These are phyloP conservation scores for Aspergillus quadricinctus DNA, from an alignment of 2,329 filamentous ascomycete genomes.

Conservation along the genomic window DNA sequence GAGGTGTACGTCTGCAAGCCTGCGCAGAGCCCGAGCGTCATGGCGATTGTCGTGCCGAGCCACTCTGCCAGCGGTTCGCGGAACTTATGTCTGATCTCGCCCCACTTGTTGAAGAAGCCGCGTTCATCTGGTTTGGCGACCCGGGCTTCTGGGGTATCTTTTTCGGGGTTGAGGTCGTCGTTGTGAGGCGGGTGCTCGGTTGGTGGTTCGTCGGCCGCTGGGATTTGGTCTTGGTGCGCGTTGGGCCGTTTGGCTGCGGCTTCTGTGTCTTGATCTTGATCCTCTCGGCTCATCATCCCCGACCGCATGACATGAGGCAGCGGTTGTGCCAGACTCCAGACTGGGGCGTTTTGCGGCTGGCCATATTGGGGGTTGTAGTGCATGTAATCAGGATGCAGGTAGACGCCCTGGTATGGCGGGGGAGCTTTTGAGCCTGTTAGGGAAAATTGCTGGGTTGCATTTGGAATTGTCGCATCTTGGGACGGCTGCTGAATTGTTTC, in stretches of 20 bases:
- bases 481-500: neutral
- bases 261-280: too few relatives aligned
- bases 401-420: neutral
- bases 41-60: slow-evolving; percentile 25
- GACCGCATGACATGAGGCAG: slow-evolving; percentile 48
- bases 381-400: slow-evolving; percentile 14
- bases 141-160: neutral
- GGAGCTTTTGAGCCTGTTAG: neutral
- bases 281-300: too few relatives aligned
- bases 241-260: slow-evolving; percentile 8
- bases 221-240: slow-evolving; percentile 2
- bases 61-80: slow-evolving; percentile 29
- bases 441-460: neutral
- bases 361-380: slow-evolving; percentile 49
- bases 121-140: neutral
- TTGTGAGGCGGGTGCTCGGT: neutral
- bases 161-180: neutral
- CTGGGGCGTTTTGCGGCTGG: slow-evolving; percentile 41
- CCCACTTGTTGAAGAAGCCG: slow-evolving; percentile 25
- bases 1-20: slow-evolving; percentile 21
- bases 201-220: neutral
- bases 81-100: slow-evolving; percentile 19
- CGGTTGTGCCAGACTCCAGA: slow-evolving; percentile 50
- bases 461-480: neutral
- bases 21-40: slow-evolving; percentile 27